These are phyloP conservation scores for Cyclotella choctawhatcheeana DNA, from an alignment of 108 stramenopile species.

Conservation along the genomic window DNA sequence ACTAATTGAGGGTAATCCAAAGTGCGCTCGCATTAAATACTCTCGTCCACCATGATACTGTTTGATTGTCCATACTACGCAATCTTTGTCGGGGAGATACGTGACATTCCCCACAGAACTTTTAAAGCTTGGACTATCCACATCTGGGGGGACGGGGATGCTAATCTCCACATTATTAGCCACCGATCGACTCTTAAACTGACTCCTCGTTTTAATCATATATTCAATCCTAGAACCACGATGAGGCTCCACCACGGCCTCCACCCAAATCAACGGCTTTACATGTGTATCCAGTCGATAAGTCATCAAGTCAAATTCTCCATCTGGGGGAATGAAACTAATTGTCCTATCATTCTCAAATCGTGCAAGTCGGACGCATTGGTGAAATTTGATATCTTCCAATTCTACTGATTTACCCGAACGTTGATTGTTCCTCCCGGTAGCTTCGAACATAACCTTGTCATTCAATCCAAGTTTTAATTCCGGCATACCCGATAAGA, in stretches of 20 bases:
- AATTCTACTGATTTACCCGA: conserved; percentile 95
- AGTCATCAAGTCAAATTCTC: conserved; percentile 99
- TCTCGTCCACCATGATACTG: conserved; percentile 95
- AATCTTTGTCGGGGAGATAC: conserved; percentile 97
- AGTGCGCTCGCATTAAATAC: conserved; percentile 99
- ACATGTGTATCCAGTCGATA: conserved; percentile 99
- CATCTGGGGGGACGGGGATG: conserved; percentile 98
- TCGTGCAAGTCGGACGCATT: conserved; percentile 97
- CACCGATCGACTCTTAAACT: conserved; percentile 96
- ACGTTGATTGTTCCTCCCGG: conserved; percentile 67
- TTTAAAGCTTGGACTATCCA: conserved; percentile 99
- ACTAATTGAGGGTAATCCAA: conserved; percentile 96
- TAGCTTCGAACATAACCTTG: conserved; percentile 97
- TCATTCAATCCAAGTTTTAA: conserved; percentile 99
- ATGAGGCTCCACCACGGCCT: conserved; percentile 98
- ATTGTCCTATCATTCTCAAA: conserved; percentile 99
- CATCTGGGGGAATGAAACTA: conserved; percentile 99
- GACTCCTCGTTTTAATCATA: conserved; percentile 99
- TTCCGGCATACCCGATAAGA: conserved; percentile 98
- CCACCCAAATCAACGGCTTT: conserved; percentile 99
- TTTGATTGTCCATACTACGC: conserved; percentile 98
- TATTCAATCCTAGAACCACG: conserved; percentile 97
- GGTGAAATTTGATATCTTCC: conserved; percentile 99
- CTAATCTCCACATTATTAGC: conserved; percentile 99
- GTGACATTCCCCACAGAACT: conserved; percentile 95